Evolutionary conservation across 2,329 filamentous ascomycete species (phyloP).

Genomic region (Hortaea sp.): DNA sequence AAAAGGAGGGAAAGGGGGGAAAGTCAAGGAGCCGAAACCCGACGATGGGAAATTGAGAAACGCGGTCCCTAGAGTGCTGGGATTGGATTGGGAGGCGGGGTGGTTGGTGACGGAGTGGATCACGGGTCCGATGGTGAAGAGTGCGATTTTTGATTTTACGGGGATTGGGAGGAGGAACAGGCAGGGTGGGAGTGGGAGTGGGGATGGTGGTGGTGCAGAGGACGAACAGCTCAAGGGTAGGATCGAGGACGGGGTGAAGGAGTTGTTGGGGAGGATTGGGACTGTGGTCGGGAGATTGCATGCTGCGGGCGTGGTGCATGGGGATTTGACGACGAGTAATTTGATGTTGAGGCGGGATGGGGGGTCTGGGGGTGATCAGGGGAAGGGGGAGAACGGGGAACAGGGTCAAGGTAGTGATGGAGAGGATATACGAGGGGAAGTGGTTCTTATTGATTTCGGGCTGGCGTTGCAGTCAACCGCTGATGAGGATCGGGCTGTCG

Average conservation of each 20-base stretch:
- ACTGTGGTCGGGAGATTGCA: slow-evolving; percentile 49
- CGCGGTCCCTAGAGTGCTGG: slow-evolving; percentile 69
- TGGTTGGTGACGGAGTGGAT: slow-evolving; percentile 85
- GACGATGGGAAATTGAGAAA: not conserved
- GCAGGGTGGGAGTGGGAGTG: not conserved
- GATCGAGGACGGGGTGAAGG: slow-evolving; percentile 17
- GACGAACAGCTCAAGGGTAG: slow-evolving; percentile 5
- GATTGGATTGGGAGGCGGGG: slow-evolving; percentile 50
- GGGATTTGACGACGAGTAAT: slow-evolving; percentile 95
- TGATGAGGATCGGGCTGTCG: slow-evolving; percentile 90
- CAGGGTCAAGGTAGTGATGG: not conserved
- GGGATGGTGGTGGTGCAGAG: slow-evolving; percentile 15
- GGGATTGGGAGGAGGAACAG: not conserved
- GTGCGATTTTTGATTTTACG: slow-evolving; percentile 40
- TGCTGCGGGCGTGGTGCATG: slow-evolving; percentile 77
- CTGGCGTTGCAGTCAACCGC: slow-evolving; percentile 69
- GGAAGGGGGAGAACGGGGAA: slow-evolving; percentile 1
- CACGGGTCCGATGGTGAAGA: slow-evolving; percentile 58
- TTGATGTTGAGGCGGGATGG: slow-evolving; percentile 60
- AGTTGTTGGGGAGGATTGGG: slow-evolving; percentile 26
- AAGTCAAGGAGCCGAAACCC: slow-evolving; percentile 3
- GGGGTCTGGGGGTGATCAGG: not conserved
- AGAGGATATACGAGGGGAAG: slow-evolving; percentile 51
- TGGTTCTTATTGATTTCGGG: slow-evolving; percentile 91
- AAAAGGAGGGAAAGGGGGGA: not conserved